Evolutionary conservation across 306 rosid genomes (phyloP), one percentile per base, ranked within the genome.

Genomic region (Delonix regia): DNA sequence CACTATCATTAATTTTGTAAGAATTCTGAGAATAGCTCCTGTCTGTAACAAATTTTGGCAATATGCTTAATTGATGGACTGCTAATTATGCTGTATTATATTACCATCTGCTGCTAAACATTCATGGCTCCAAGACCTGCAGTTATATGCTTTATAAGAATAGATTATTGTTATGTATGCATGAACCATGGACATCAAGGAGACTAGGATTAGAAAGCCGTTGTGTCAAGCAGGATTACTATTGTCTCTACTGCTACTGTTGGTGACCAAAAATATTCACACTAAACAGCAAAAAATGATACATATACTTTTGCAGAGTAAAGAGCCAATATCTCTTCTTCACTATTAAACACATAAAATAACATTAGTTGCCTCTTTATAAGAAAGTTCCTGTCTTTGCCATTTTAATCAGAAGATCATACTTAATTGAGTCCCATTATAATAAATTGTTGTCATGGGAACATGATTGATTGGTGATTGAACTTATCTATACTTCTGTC

Each of bases 361-460:
- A 52, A 12, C 12, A 19, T 51, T 7, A 51, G 57, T n/a, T 19
- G 59, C 71, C 69, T 71, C 86, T 85, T 87, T 83, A 83, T 10
- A 86, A 85, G 86, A 73, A 81, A 84, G 64, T 74, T 48, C 30
- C 69, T 34, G 34, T 71, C 45, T 48, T 55, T 33, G 22, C 33
- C 10, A 9, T 55, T 55, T 10, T 6, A 55, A 55, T 10, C 24
- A 55, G 0, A 9, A 38, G 0, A 38, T 55, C 62, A 34, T n/a
- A n/a, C n/a, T n/a, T 34, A 34, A 34, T 34, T 6, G 38, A 34
- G 6, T 34, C 38, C 38, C 6, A 34, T 34, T 34, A 34, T 34
- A 6, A 34, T 34, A 6, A 34, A 34, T 6, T 34, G 4, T 2
- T 2, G 5, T 39, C 44, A 3, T 13, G 64, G 38, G 36, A 25